Evolutionary conservation across 768 basidiomycete species (phyloP).

Genomic region (Hygrocybe coccinea): DNA sequence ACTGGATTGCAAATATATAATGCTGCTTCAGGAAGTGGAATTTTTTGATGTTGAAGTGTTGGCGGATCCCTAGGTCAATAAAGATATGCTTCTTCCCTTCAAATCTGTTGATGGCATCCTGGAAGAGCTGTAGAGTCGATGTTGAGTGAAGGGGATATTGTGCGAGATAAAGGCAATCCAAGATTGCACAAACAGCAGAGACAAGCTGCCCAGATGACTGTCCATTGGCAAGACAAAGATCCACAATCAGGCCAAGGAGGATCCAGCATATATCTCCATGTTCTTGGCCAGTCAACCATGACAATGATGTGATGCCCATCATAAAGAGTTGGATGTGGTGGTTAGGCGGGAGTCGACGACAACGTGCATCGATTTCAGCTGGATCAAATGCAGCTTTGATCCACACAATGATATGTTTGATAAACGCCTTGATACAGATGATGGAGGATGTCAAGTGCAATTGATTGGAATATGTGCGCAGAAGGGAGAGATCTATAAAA

Average conservation of each 20-base stretch:
- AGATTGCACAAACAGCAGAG: too few relatives aligned
- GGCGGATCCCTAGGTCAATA: constrained; percentile 27
- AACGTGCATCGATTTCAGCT: constrained; percentile 34
- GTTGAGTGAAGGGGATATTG: too few relatives aligned
- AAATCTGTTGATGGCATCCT: too few relatives aligned
- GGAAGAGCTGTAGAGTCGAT: too few relatives aligned
- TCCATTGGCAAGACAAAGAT: constrained; percentile 14
- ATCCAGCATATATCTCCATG: constrained; percentile 31
- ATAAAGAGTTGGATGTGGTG: constrained; percentile 31
- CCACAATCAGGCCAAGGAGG: constrained; percentile 29
- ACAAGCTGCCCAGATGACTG: constrained; percentile 28
- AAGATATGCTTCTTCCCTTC: constrained; percentile 36
- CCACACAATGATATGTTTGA: constrained; percentile 34
- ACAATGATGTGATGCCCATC: constrained; percentile 33
- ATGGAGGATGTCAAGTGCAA: constrained; percentile 29
- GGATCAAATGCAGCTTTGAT: too few relatives aligned
- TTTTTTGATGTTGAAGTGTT: constrained; percentile 41
- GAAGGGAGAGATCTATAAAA: constrained; percentile 32
- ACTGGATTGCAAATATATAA: constrained; percentile 28
- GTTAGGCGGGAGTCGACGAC: constrained; percentile 30
- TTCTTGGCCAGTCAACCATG: constrained; percentile 31
- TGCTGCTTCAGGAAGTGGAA: constrained; percentile 33
- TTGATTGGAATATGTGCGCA: constrained; percentile 27
- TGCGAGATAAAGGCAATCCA: too few relatives aligned
- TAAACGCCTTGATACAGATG: constrained; percentile 26